Conservation (phyloP, 139 green algal genomes). For the Chlorella ohadii region DNA sequence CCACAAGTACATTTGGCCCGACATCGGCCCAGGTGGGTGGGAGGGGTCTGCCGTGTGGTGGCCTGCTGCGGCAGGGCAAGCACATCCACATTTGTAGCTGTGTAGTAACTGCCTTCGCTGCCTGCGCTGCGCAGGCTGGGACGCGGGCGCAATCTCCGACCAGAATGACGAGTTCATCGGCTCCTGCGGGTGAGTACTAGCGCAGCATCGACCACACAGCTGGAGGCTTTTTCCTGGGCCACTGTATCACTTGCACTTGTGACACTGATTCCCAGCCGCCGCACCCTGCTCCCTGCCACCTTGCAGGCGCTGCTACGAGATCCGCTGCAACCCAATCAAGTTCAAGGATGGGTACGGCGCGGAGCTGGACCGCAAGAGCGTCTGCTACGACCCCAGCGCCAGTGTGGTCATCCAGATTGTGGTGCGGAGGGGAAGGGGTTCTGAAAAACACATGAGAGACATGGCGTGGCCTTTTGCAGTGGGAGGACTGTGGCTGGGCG, state of each 20-base stretch:
- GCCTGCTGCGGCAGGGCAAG: too few species aligned
- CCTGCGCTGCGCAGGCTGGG: conserved; percentile 31
- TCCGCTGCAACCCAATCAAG: conserved; percentile 21
- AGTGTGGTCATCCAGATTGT: conserved; percentile 42
- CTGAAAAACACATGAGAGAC: too few species aligned
- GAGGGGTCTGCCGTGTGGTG: too few species aligned
- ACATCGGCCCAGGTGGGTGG: conserved; percentile 33
- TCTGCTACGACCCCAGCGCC: conserved; percentile 21
- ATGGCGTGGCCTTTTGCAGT: too few species aligned
- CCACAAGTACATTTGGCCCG: conserved; percentile 41
- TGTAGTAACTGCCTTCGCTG: neutral
- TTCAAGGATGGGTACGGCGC: conserved; percentile 21
- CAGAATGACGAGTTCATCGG: conserved; percentile 14
- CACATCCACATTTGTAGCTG: too few species aligned
- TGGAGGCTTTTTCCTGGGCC: too few species aligned
- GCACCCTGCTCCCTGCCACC: neutral
- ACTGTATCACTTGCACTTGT: too few species aligned
- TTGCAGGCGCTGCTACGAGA: conserved; percentile 34
- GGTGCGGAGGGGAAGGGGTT: neutral
- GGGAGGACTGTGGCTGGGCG: too few species aligned
- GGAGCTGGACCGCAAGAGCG: conserved; percentile 7
- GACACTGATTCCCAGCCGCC: neutral
- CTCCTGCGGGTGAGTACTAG: neutral
- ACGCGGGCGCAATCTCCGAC: conserved; percentile 38
- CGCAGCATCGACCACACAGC: neutral